Evolutionary conservation across 305 asterid genomes (phyloP), one percentile per base, ranked within the genome.

Genomic region (Striga hermonthica): DNA sequence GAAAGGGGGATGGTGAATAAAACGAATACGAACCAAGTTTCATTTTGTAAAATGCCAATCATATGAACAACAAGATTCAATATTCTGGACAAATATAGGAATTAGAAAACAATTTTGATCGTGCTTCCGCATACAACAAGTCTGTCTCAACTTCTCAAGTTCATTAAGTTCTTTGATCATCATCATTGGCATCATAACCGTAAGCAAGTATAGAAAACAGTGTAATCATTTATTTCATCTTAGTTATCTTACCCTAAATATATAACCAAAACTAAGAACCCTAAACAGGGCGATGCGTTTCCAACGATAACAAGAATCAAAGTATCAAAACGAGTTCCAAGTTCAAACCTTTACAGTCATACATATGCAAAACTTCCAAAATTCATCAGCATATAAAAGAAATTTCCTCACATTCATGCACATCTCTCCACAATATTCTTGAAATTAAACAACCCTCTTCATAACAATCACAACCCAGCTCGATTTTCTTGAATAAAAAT

Each of bases 281-380:
- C 57, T 50, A 50, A 53, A 50, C 58, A 53, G 12, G 28, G 58
- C 58, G 28, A 53, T 53, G 58, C 13, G 12, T 14, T 6, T 49
- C 56, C 28, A 16, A 0, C 40, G 3, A 55, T 22, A 9, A 16
- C 37, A 16, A 53, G 12, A 22, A 50, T 7, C 57, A 5, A 5
- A 52, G 8, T 15, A 7, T 8, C 13, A 22, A 53, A 53, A 53
- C 9, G 10, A 41, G 7, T 5, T 41, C 10, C 7, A 48, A 6
- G 5, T 22, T 3, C 22, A 48, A 48, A 48, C 1, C 54, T 12
- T 22, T 22, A 22, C 31, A 22, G 31, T 22, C 31, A 22, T 22
- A 22, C 31, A 22, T 1, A 22, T 22, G 31, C 31, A 22, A 22
- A 22, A 22, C 6, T 11, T 48, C 14, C 22, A 48, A 48, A n/a